These are phyloP conservation scores for Skeletonema marinoi DNA, from an alignment of 108 stramenopile genomes.

Conservation along the genomic window DNA sequence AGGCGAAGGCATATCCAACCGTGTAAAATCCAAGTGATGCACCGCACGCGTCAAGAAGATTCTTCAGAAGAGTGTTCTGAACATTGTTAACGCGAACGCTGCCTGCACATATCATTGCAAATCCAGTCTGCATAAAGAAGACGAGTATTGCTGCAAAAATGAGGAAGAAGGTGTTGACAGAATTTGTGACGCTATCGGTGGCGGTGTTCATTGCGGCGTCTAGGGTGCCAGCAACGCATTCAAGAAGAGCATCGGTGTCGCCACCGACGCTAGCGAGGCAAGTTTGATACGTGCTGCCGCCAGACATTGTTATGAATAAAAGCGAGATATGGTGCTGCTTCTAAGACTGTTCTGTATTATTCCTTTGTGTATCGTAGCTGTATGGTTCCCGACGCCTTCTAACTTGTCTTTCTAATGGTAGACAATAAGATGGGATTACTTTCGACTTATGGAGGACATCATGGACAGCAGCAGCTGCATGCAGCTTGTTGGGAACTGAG, in stretches of 20 bases:
- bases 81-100: constrained; percentile 81
- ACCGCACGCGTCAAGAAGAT: constrained; percentile 85
- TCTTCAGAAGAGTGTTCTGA: constrained; percentile 90
- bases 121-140: constrained; percentile 90
- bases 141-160: constrained; percentile 69
- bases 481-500: too few species aligned
- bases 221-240: constrained; percentile 23
- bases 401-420: too few species aligned
- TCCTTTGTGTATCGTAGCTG: too few species aligned
- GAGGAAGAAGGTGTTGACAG: constrained; percentile 58
- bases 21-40: constrained; percentile 77
- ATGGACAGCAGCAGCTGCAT: too few species aligned
- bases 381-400: too few species aligned
- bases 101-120: constrained; percentile 79
- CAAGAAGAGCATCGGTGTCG: constrained; percentile 17
- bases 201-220: constrained; percentile 1
- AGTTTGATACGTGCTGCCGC: constrained; percentile 4
- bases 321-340: too few species aligned
- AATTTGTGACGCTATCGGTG: neutral
- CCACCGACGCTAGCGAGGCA: constrained; percentile 1
- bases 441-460: too few species aligned
- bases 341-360: too few species aligned
- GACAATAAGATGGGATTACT: too few species aligned
- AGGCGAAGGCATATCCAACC: constrained; percentile 81
- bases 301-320: neutral